Evolutionary conservation across 1,284 basidiomycete genomes (phyloP).

Genomic region (Boletus sp.): DNA sequence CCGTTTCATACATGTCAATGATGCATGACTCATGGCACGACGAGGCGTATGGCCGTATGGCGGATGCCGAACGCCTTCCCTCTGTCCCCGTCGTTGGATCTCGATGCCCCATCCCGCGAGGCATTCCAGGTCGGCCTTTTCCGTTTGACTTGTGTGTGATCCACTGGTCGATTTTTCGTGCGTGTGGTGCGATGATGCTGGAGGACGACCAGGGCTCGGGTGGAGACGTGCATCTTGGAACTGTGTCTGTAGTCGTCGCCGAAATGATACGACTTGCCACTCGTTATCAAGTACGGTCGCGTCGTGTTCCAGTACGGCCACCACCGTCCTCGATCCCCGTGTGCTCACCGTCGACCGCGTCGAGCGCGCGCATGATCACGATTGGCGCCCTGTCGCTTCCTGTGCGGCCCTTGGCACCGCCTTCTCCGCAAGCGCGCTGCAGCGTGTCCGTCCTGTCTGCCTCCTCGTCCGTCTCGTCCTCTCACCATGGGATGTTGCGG

Average conservation of each 20-base stretch:
- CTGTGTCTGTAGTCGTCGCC: too few species aligned
- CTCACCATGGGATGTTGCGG: conserved; percentile 63
- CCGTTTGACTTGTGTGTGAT: not conserved
- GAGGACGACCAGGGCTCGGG: too few species aligned
- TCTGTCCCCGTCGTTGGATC: not conserved
- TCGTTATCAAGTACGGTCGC: too few species aligned
- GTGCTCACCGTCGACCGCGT: not conserved
- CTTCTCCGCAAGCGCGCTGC: conserved; percentile 21
- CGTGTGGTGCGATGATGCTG: too few species aligned
- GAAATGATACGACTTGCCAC: too few species aligned
- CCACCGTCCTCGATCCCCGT: too few species aligned
- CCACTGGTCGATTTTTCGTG: not conserved
- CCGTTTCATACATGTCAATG: conserved; percentile 23
- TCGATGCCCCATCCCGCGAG: conserved; percentile 5
- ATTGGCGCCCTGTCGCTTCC: conserved; percentile 10
- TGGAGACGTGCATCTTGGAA: too few species aligned
- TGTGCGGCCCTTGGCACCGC: conserved; percentile 15
- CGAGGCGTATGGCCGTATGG: conserved; percentile 3
- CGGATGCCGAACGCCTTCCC: conserved; percentile 2
- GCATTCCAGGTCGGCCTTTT: conserved; percentile 10
- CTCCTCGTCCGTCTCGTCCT: not conserved
- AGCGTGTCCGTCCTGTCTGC: not conserved
- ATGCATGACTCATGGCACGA: conserved; percentile 6
- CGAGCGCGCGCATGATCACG: not conserved
- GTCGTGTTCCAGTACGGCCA: not conserved